phyloP scores from a whole-genome alignment of 768 basidiomycete genomes.

The Serendipita sp. region DNA sequence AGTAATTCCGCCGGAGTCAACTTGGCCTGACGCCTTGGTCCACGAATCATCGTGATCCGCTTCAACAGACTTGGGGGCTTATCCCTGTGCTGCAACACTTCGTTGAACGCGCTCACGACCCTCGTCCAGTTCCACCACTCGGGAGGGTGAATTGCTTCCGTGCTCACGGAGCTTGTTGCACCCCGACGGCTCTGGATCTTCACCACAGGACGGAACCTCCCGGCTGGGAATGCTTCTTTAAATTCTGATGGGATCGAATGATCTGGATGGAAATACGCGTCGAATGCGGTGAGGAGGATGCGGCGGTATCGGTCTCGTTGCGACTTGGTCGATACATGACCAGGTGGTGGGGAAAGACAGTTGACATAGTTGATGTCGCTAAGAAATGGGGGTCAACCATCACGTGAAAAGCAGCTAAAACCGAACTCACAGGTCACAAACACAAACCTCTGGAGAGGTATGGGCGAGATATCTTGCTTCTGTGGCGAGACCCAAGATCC shows the following conservation, averaged over 20 bases:
- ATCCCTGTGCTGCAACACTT: slow-evolving; percentile 70
- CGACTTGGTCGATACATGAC: slow-evolving; percentile 57
- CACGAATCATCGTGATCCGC: slow-evolving; percentile 62
- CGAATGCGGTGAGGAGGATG: slow-evolving; percentile 59
- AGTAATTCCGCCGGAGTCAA: slow-evolving; percentile 68
- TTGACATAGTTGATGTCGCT: slow-evolving; percentile 73
- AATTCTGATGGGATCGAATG: slow-evolving; percentile 79
- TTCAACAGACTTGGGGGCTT: slow-evolving; percentile 82
- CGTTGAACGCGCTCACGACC: slow-evolving; percentile 81
- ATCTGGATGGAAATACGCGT: slow-evolving; percentile 78
- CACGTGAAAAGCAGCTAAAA: neutral
- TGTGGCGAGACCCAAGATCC: slow-evolving; percentile 81
- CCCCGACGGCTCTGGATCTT: slow-evolving; percentile 77
- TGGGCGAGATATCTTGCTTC: slow-evolving; percentile 68
- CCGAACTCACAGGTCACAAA: slow-evolving; percentile 64
- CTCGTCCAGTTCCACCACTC: slow-evolving; percentile 91
- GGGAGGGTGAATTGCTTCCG: slow-evolving; percentile 78
- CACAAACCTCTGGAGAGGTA: slow-evolving; percentile 63
- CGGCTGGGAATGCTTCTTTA: slow-evolving; percentile 88
- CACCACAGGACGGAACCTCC: slow-evolving; percentile 78
- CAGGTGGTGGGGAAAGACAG: slow-evolving; percentile 63
- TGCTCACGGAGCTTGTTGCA: slow-evolving; percentile 61
- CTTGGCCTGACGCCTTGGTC: slow-evolving; percentile 50
- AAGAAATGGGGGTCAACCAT: neutral
- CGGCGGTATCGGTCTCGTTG: slow-evolving; percentile 69